A percentile compares a stretch with the other conserved stretches of the same genome.
Evolutionary conservation across 306 rosid genomes (phyloP).

Genomic region (Casuarina equisetifolia): DNA sequence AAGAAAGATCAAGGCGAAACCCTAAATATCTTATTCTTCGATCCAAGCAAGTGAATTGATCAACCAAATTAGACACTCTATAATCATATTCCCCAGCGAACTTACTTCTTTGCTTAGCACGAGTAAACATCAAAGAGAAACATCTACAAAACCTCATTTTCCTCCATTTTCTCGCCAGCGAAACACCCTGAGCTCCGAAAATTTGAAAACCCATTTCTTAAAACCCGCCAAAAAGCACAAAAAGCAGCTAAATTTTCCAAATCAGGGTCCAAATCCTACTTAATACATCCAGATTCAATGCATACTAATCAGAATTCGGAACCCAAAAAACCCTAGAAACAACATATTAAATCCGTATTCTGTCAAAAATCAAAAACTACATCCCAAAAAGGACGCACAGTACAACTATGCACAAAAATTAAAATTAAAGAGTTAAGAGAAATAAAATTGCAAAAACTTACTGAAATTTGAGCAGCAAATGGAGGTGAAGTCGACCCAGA

Average conservation of each 20-base stretch:
- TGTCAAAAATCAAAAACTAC: constrained; percentile 5
- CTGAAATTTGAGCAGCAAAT: constrained; percentile 10
- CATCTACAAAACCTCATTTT: not conserved
- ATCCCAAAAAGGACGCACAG: constrained; percentile 17
- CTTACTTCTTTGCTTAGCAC: constrained; percentile 16
- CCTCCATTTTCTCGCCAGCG: constrained; percentile 22
- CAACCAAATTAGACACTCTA: constrained; percentile 2
- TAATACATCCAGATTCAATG: constrained; percentile 25
- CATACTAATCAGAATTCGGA: constrained; percentile 31
- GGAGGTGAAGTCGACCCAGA: constrained; percentile 8
- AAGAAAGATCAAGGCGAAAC: not conserved
- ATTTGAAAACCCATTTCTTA: constrained; percentile 28
- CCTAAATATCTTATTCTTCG: constrained; percentile 15
- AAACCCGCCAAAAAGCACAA: constrained; percentile 16
- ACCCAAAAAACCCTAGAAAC: constrained; percentile 1
- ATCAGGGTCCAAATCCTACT: constrained; percentile 27
- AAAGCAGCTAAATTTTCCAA: constrained; percentile 36
- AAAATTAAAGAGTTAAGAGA: not conserved
- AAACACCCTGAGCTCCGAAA: constrained; percentile 21
- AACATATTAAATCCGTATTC: constrained; percentile 13
- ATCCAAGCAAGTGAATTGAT: constrained; percentile 11
- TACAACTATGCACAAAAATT: constrained; percentile 10
- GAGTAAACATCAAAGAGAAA: constrained; percentile 11
- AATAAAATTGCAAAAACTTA: not conserved
- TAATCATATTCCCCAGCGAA: constrained; percentile 13